A percentile compares a stretch with the other conserved stretches of the same genome.
These are phyloP conservation scores for Kwoniella shivajii DNA, from an alignment of 1,284 basidiomycete species.

Conservation along the genomic window DNA sequence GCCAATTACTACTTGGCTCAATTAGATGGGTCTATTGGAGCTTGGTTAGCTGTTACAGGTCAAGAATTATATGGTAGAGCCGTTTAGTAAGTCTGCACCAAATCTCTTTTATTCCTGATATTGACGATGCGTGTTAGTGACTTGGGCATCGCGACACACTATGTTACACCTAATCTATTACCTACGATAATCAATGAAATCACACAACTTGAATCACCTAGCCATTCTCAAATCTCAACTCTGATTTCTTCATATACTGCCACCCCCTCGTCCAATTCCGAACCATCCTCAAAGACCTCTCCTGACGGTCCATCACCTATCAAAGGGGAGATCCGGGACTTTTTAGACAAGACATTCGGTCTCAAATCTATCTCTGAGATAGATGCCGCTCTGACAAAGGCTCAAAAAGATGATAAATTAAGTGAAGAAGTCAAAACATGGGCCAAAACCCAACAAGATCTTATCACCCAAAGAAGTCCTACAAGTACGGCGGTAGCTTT, in stretches of 20 bases:
- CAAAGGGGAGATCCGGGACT: conserved; percentile 66
- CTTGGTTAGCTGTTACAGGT: conserved; percentile 90
- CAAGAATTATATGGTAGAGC: conserved; percentile 71
- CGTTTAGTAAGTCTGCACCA: conserved; percentile 68
- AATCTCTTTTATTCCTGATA: background rate
- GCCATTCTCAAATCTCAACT: conserved; percentile 56
- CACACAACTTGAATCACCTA: conserved; percentile 42
- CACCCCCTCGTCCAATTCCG: background rate
- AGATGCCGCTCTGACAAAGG: conserved; percentile 61
- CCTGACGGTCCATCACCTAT: conserved; percentile 64
- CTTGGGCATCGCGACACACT: conserved; percentile 89
- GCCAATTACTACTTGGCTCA: conserved; percentile 85
- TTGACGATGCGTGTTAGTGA: conserved; percentile 60
- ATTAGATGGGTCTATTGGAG: conserved; percentile 88
- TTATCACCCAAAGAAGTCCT: conserved; percentile 73
- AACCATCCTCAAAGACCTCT: conserved; percentile 31
- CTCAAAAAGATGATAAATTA: conserved; percentile 45
- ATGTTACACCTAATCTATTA: conserved; percentile 72
- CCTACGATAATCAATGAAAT: conserved; percentile 61
- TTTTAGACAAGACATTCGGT: conserved; percentile 77
- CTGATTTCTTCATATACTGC: conserved; percentile 57
- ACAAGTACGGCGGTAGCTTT: conserved; percentile 87
- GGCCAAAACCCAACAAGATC: conserved; percentile 69
- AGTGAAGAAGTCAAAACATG: conserved; percentile 64
- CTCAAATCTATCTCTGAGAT: conserved; percentile 72